phyloP scores from a whole-genome alignment of 257 asterid species.

The Rauvolfia tetraphylla region DNA sequence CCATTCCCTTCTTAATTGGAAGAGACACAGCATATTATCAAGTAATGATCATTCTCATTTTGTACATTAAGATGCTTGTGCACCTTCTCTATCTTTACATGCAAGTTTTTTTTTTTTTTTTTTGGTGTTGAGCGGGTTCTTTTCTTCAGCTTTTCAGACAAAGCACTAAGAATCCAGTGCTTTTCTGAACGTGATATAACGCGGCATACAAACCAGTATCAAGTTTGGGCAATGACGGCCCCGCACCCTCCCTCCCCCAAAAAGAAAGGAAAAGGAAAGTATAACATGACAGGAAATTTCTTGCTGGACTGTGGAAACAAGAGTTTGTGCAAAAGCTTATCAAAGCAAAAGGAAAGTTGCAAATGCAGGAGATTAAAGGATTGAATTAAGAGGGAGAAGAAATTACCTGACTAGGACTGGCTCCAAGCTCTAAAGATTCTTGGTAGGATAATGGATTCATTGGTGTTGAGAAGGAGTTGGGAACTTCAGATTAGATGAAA shows the following conservation, averaged over 20 bases:
- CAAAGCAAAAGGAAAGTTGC: too few species aligned
- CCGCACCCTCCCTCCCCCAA: too few species aligned
- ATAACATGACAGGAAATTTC: too few species aligned
- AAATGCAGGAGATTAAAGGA: neutral
- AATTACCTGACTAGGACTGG: conserved; percentile 12
- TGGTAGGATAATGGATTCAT: conserved; percentile 8
- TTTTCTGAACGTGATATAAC: neutral
- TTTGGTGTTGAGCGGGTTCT: neutral
- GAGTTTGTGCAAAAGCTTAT: neutral
- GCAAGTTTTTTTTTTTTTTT: neutral
- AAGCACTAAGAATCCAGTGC: neutral
- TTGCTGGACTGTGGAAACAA: neutral
- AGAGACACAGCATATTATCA: neutral
- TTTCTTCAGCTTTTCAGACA: neutral
- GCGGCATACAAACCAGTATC: neutral
- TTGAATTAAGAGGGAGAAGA: neutral
- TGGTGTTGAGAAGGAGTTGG: neutral
- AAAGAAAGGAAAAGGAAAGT: too few species aligned
- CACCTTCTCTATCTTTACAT: neutral
- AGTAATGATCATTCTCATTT: neutral
- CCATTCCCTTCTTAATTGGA: neutral
- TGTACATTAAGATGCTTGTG: neutral
- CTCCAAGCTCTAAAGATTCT: conserved; percentile 5
- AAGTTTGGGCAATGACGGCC: neutral
- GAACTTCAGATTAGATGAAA: neutral